These are phyloP conservation scores for Aspergillus floridensis DNA, from an alignment of 2,329 filamentous ascomycete genomes.

Conservation along the genomic window DNA sequence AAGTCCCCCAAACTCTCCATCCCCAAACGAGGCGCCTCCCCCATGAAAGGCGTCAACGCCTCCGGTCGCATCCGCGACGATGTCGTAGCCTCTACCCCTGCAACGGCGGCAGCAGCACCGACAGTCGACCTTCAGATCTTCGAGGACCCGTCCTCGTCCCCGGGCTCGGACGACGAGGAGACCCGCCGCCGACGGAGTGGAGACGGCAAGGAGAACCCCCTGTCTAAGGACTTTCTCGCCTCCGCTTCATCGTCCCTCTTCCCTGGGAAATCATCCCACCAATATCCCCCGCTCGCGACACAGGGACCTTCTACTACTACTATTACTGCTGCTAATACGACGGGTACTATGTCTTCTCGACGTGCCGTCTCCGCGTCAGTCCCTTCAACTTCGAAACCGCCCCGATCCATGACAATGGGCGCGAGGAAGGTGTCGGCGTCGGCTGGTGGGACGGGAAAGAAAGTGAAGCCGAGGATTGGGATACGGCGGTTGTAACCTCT, in stretches of 20 bases:
- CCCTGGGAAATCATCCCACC: too few species aligned
- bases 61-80: slow-evolving; percentile 26
- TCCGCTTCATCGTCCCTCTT: background rate
- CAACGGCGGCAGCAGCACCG: slow-evolving; percentile 22
- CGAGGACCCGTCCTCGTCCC: slow-evolving; percentile 27
- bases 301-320: background rate
- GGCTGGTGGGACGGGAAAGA: slow-evolving; percentile 14
- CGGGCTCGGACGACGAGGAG: slow-evolving; percentile 14
- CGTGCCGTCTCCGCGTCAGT: background rate
- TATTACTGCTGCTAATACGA: too few species aligned
- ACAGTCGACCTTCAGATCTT: slow-evolving; percentile 30
- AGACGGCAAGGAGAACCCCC: slow-evolving; percentile 27
- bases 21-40: slow-evolving; percentile 1
- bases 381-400: slow-evolving; percentile 16
- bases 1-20: slow-evolving; percentile 38
- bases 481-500: slow-evolving; percentile 31
- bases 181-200: slow-evolving; percentile 16
- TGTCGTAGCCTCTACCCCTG: background rate
- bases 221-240: background rate
- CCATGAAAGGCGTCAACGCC: slow-evolving; percentile 22
- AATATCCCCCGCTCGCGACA: background rate
- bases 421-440: slow-evolving; percentile 25
- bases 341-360: background rate
- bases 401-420: slow-evolving; percentile 10
- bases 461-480: slow-evolving; percentile 36